Base-by-base conservation (phyloP, 1,139 yeast species). In the Yamadazyma dendronema region DNA sequence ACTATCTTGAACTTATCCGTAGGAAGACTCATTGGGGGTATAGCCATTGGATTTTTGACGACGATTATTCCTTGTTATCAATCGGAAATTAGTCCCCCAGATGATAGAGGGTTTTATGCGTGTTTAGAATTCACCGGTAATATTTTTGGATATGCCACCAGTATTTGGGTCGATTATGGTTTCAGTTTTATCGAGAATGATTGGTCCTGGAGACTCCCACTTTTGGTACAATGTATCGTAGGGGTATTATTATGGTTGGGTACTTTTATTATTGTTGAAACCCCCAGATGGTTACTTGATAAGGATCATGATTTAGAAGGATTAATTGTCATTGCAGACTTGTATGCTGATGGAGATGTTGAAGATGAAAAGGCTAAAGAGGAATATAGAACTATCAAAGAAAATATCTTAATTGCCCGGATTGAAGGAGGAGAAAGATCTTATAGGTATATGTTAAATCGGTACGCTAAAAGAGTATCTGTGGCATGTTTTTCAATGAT, bases 51-150 rank as follows among this genome's bases (percentile, higher is more conserved):
- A 10, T 74, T 87, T 53, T 70, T 90, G 39, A 84, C 95, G n/a
- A 87, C 96, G 5, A 87, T 89, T 37, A 94, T 92, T n/a, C 97
- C 97, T 0, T 87, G 92, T 34, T 90, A 88, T 59, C 96, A 89
- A 62, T 78, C 88, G 5, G 97, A 90, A 57, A 87, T 90, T 42
- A 81, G 94, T 28, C 95, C 95, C 12, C 89, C 96, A 1, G 84
- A 84, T 45, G 86, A 84, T 48, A 72, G 97, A 43, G 97, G 97
- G 1, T 79, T 84, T 52, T 75, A 87, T 40, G 96, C 96, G 0
- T 88, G 96, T 54, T 81, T 89, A 33, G 96, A 90, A 62, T 90
- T 89, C 60, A 86, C 97, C 0, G 96, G 96, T 3, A 89, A 89
- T 56, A 83, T 89, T 43, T 61, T 87, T 28, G 97, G 97, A 4